A percentile compares a stretch with the other conserved stretches of the same genome.
phyloP scores from a whole-genome alignment of 768 basidiomycete genomes.

The Rhizopogon vinicolor region DNA sequence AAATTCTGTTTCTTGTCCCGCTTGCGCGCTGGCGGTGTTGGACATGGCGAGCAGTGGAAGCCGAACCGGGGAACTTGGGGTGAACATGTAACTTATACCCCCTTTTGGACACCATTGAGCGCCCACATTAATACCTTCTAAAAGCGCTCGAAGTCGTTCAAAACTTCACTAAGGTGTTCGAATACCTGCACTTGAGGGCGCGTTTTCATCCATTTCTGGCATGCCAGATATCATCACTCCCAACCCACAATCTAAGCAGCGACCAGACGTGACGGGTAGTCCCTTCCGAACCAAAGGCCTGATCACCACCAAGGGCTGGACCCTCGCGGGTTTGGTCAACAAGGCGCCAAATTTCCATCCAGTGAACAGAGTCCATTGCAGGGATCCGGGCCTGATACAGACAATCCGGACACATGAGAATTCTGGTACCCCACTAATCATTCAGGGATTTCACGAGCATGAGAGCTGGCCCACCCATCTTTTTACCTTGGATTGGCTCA shows the following conservation, averaged over 20 bases:
- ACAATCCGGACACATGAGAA: conserved; percentile 43
- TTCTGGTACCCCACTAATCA: conserved; percentile 56
- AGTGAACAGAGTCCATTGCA: conserved; percentile 33
- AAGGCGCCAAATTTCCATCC: conserved; percentile 37
- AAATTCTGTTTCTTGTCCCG: conserved; percentile 25
- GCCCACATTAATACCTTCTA: neutral
- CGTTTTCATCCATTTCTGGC: neutral
- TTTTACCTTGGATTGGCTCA: conserved; percentile 56
- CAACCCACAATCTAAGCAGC: neutral
- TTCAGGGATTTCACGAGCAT: conserved; percentile 55
- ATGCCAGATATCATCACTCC: neutral
- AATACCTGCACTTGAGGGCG: no score
- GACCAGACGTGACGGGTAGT: neutral
- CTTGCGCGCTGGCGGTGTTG: conserved; percentile 3
- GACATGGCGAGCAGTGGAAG: neutral
- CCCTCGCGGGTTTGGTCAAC: conserved; percentile 35
- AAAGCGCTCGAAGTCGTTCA: no score
- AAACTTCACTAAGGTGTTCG: no score
- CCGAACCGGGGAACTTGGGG: neutral
- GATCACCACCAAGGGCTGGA: conserved; percentile 49
- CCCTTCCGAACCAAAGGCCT: conserved; percentile 2
- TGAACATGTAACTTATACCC: neutral
- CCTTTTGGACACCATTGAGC: neutral
- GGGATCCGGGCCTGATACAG: conserved; percentile 21
- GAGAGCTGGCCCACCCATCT: conserved; percentile 48